Conservation (phyloP, 2,329 filamentous ascomycete species). For the Calonectria pteridis region DNA sequence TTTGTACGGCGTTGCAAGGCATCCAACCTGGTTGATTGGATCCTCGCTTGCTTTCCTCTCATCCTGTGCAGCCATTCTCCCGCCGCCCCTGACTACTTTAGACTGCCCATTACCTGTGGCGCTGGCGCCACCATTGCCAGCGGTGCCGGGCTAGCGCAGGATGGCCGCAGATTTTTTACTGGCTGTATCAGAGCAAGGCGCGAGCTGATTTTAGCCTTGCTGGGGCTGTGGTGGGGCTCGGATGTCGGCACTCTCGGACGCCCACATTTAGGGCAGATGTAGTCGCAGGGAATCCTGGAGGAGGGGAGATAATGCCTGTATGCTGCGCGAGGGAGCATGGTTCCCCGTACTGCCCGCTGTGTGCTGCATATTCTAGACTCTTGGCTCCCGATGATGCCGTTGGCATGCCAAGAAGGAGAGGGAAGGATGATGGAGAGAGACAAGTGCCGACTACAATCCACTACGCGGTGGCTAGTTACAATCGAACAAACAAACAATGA, state of each 20-base stretch:
- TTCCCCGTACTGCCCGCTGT: not conserved
- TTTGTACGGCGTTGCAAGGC: not conserved
- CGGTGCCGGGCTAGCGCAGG: not conserved
- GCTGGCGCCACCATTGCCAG: not conserved
- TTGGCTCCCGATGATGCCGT: not conserved
- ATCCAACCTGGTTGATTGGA: not conserved
- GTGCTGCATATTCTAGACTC: slow-evolving; percentile 4
- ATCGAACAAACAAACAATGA: not conserved
- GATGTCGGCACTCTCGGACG: slow-evolving; percentile 1
- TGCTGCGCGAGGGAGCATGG: not conserved
- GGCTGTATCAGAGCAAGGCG: not conserved
- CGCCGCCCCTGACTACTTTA: not conserved
- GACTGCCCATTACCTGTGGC: not conserved
- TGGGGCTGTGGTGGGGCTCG: not conserved
- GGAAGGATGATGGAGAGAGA: not conserved
- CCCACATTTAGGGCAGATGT: slow-evolving; percentile 8
- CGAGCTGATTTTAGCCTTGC: not conserved
- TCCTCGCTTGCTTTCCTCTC: not conserved
- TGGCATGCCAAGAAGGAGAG: not conserved
- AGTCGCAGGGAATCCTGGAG: not conserved
- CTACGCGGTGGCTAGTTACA: not conserved
- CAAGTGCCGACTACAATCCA: not conserved
- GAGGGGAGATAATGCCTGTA: not conserved
- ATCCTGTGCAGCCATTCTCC: not conserved
- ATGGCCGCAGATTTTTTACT: not conserved